Evolutionary conservation across 75 land plant genomes (phyloP).

Genomic region (Sequoiadendron giganteum): DNA sequence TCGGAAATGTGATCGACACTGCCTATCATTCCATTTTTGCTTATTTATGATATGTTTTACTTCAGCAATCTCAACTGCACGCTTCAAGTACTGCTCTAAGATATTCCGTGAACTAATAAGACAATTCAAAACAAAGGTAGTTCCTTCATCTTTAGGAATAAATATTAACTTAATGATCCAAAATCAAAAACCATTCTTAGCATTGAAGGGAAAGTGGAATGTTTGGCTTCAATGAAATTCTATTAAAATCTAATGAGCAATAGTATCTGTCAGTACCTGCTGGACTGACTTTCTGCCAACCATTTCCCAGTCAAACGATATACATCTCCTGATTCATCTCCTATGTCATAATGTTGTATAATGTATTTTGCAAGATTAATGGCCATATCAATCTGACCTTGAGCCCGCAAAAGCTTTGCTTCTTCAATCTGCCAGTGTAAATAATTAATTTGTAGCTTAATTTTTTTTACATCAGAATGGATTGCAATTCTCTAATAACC

Average conservation of each 20-base stretch:
- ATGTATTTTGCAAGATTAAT: slow-evolving; percentile 79
- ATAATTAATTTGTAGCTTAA: not conserved
- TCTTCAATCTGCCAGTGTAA: slow-evolving; percentile 72
- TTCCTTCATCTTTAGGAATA: not conserved
- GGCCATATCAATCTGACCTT: slow-evolving; percentile 90
- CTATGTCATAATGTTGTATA: slow-evolving; percentile 32
- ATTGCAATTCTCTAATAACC: not conserved
- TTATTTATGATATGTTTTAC: slow-evolving; percentile 13
- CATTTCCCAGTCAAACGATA: slow-evolving; percentile 92
- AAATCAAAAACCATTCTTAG: not conserved
- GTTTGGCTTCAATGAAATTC: not conserved
- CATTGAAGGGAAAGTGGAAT: not conserved
- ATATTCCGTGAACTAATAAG: slow-evolving; percentile 80
- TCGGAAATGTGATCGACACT: slow-evolving; percentile 68
- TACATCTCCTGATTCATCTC: slow-evolving; percentile 59
- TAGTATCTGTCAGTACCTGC: slow-evolving; percentile 51
- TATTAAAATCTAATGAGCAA: not conserved
- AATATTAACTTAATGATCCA: not conserved
- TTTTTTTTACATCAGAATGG: not conserved
- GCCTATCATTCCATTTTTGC: slow-evolving; percentile 29
- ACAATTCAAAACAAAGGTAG: slow-evolving; percentile 12
- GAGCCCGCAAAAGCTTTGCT: slow-evolving; percentile 88
- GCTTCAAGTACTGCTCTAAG: slow-evolving; percentile 78
- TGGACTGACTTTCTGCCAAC: slow-evolving; percentile 92
- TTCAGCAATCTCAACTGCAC: slow-evolving; percentile 68